These are phyloP conservation scores for Pythium monospermum DNA, from an alignment of 352 stramenopile species.

Conservation along the genomic window DNA sequence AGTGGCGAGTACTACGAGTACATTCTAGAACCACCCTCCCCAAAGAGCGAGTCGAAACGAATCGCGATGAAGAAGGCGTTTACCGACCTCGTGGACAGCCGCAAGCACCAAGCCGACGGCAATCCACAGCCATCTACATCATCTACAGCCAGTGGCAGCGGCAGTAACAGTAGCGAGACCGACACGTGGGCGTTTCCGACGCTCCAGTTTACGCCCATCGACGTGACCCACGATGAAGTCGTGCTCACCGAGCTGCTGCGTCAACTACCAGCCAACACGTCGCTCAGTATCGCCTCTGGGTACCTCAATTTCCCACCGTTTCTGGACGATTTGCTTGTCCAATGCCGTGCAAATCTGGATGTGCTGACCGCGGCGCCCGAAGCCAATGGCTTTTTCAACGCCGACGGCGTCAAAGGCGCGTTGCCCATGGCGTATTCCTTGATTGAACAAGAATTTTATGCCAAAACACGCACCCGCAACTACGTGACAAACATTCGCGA, in stretches of 20 bases:
- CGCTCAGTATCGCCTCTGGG: constrained; percentile 63
- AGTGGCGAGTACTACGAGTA: constrained; percentile 5
- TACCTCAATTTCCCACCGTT: constrained; percentile 81
- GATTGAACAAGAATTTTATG: constrained; percentile 79
- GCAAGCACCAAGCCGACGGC: constrained; percentile 19
- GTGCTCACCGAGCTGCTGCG: constrained; percentile 45
- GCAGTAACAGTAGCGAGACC: too few species aligned
- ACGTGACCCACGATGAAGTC: constrained; percentile 50
- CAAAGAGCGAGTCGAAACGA: constrained; percentile 9
- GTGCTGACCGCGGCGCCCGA: constrained; percentile 59
- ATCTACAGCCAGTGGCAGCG: too few species aligned
- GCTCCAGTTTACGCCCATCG: constrained; percentile 65
- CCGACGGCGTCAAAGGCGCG: constrained; percentile 60
- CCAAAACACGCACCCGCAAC: constrained; percentile 31
- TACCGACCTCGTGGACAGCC: constrained; percentile 32
- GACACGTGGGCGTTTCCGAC: constrained; percentile 73
- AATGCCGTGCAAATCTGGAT: constrained; percentile 40
- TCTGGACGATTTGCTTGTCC: constrained; percentile 44
- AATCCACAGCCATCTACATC: constrained; percentile 3
- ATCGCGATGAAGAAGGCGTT: constrained; percentile 36
- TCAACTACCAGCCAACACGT: constrained; percentile 35
- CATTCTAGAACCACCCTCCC: not conserved
- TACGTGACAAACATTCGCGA: constrained; percentile 53
- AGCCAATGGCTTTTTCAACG: constrained; percentile 74
- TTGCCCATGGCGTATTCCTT: constrained; percentile 78